Evolutionary conservation across 495 filamentous ascomycete species (phyloP), one percentile per base, ranked within the genome.

Genomic region (Saxophila tyrrhenica): DNA sequence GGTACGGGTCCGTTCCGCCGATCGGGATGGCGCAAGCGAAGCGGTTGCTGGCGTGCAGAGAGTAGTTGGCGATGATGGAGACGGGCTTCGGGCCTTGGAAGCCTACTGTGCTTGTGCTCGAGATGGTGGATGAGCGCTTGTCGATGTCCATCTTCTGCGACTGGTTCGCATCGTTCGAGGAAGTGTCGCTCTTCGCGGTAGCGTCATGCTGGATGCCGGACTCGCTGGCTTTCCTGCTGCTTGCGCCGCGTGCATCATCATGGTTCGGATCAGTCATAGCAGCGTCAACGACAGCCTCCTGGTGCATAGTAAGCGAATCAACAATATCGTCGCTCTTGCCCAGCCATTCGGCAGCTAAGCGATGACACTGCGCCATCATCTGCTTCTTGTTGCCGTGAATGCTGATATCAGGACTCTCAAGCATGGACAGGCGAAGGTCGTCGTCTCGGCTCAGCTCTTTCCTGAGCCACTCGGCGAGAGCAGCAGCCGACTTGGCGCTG

Each of bases 11-110:
- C 24, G 39, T 25, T 2, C 47, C 46, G 11, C 73, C 69, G 47
- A 94, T 85, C 8, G 84, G 84, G 11, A 90, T 79, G 16, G 74
- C 70, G 48, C 75, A 78, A 0, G 89, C 83, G 60, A 84, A 91
- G 29, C 74, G 68, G 62, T 96, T 86, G 5, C 84, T 83, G 0
- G 79, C 78, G 1, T 82, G 86, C 15, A 97, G 79, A 54, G 85
- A 80, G 65, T 84, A 95, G 16, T 81, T 79, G 0, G 86, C 79
- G 0, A 94, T 68, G 7, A 95, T 66, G 2, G 87, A 80, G n/a
- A 94, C 72, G 0, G 87, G 88, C 23, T 56, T 64, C 43, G 56
- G 17, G 8, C 20, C 21, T 42, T 22, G 10, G 9, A 29, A 15
- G 20, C 45, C 32, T 15, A 32, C 19, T 45, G 29, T 63, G 29